A percentile compares a stretch with the other conserved stretches of the same genome.
Conservation (phyloP, 495 filamentous ascomycete species). For the Podospora sp. region DNA sequence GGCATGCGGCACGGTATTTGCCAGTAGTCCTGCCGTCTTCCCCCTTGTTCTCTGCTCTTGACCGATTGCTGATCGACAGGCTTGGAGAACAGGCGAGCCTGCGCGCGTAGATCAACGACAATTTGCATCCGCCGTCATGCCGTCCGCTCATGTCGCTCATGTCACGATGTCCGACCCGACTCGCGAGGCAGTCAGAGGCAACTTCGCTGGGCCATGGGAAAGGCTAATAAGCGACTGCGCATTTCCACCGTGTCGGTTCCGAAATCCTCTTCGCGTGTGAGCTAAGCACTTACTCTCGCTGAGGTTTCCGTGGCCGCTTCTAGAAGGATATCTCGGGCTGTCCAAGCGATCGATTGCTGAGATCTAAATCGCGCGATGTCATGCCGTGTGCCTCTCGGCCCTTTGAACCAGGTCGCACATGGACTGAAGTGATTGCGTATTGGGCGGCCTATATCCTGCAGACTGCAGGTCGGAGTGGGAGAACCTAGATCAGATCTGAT, state of each 20-base stretch:
- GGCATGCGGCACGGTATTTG: slow-evolving; percentile 25
- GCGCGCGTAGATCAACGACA: slow-evolving; percentile 14
- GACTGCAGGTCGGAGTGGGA: background rate
- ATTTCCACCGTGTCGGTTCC: slow-evolving; percentile 14
- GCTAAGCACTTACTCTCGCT: background rate
- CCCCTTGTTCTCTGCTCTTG: slow-evolving; percentile 13
- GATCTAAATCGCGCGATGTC: slow-evolving; percentile 10
- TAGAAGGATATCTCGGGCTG: slow-evolving; percentile 33
- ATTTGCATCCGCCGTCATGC: slow-evolving; percentile 21
- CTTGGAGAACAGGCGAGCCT: slow-evolving; percentile 6
- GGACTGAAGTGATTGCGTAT: background rate
- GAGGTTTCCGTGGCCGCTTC: slow-evolving; percentile 11
- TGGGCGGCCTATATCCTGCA: slow-evolving; percentile 10
- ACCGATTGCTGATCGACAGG: slow-evolving; percentile 4
- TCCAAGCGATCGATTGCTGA: too few relatives aligned
- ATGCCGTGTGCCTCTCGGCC: slow-evolving; percentile 10
- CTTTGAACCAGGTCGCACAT: slow-evolving; percentile 9
- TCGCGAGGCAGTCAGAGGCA: background rate
- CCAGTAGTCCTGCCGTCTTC: slow-evolving; percentile 16
- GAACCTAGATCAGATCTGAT: background rate
- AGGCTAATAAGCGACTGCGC: slow-evolving; percentile 8
- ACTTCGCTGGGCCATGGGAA: background rate
- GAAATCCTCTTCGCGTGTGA: slow-evolving; percentile 2
- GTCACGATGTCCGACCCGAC: background rate
- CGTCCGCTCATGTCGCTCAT: background rate